Conservation (phyloP, 495 filamentous ascomycete genomes). For the Aspergillus panamensis region DNA sequence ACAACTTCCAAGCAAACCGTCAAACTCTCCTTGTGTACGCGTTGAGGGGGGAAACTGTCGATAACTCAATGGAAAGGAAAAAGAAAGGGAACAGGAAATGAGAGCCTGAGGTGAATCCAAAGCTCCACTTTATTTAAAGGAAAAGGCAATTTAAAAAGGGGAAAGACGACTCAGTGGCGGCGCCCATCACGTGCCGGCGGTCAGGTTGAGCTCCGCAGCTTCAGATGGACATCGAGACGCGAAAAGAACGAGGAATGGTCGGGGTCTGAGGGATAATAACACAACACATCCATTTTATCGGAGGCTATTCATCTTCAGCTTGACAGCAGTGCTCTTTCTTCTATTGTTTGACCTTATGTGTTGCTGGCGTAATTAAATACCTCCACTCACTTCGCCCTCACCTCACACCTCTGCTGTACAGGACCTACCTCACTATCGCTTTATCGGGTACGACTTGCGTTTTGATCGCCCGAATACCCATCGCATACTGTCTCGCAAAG, state of each 20-base stretch:
- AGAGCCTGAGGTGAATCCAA: background rate
- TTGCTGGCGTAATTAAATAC: background rate
- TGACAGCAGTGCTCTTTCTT: background rate
- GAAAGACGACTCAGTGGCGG: constrained; percentile 1
- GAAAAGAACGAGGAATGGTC: constrained; percentile 10
- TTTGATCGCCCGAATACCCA: background rate
- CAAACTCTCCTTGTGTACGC: background rate
- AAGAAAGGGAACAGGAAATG: background rate
- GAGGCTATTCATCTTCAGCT: background rate
- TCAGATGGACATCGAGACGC: constrained; percentile 18
- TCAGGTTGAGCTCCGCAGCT: constrained; percentile 27
- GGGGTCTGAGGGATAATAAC: background rate
- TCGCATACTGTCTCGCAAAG: background rate
- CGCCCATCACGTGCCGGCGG: constrained; percentile 22
- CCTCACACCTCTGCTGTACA: background rate
- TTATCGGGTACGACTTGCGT: too few relatives aligned
- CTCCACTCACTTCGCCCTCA: background rate
- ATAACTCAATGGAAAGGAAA: background rate
- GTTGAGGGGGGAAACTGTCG: background rate
- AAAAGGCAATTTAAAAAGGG: constrained; percentile 7
- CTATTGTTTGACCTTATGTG: background rate
- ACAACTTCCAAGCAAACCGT: background rate
- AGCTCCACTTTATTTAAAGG: background rate
- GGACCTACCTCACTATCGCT: background rate
- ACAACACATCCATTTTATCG: background rate